Base-by-base conservation (phyloP, 352 stramenopile species). In the Globisporangium rhizosaccharum region DNA sequence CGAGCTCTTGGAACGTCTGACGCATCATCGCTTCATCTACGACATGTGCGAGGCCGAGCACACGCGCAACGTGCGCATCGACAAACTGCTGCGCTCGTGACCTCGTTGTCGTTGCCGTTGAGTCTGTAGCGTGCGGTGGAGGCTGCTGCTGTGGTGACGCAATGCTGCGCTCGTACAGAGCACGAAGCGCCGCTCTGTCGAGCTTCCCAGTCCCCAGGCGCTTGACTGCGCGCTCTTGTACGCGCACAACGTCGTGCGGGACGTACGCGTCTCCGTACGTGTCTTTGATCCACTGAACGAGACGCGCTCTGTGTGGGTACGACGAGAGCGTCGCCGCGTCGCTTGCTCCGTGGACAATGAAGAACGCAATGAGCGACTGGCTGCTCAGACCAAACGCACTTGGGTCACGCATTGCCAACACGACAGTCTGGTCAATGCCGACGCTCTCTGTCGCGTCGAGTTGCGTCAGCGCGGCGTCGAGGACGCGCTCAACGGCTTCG, bases 141-240 rank as follows among this genome's bases (percentile, higher is more conserved):
- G 33, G 8, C 33, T 39, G 42, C 42, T 11, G 6, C 33, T 17
- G 3, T 20, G 30, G 3, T 14, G 15, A 20, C 17, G 26, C 26
- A 14, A 12, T 37, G 48, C 25, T 37, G 28, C 48, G 23, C 23
- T 46, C n/a, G 15, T 72, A 66, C n/a, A 72, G 33, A 0, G 8
- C 28, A 51, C 59, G 7, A 18, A 85, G 26, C 5, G 33, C 51
- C 28, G 33, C 52, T 2, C 55, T 50, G 51, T 88, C 63, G 55
- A 85, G 18, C 72, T 88, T 88, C 10, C 72, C 75, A 60, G 68
- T 70, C 4, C 56, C n/a, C 33, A 76, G 53, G 18, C 65, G 72
- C 23, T 56, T 50, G 1, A 86, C 41, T 20, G 50, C 42, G 11
- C 57, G 33, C 18, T n/a, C 41, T 30, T 47, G 7, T 7, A 79